Base-by-base conservation (phyloP, 495 filamentous ascomycete species). In the Tuber aestivum region DNA sequence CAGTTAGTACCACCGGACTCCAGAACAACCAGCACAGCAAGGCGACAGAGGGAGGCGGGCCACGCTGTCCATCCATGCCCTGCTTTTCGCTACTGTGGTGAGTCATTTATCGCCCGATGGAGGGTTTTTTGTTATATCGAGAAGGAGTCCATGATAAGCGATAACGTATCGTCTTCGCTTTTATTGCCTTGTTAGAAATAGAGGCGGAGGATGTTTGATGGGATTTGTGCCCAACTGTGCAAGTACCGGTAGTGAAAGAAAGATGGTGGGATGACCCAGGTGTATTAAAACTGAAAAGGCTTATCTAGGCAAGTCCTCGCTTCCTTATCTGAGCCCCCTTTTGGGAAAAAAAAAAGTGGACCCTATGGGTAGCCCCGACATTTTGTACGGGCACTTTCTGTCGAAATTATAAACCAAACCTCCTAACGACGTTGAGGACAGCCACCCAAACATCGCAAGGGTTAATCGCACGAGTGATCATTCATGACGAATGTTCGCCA, bases 11-110 rank as follows among this genome's bases (percentile, higher is more conserved):
- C 56, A 65, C 27, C 56, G 32, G 14, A 35, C 27, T 18, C 27
- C 32, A 65, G 56, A 35, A 65, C 27, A 65, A 65, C 56, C 56
- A 65, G 56, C 27, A 65, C 56, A 35, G 56, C 56, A 65, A 65
- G 14, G 27, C 27, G n/a, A 35, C 1, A 65, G 32, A 65, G 56
- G 27, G 56, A 65, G 27, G 27, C n/a, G 56, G 56, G 56, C 56
- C 27, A 65, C 56, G 56, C 56, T 65, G 56, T 65, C 56, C 56
- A 65, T 4, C 56, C 56, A 35, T 65, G 27, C 3, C 56, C 27
- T 7, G 27, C 12, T 35, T 65, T 14, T 65, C 35, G 27, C 56
- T 65, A 18, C 27, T 35, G 27, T 65, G 27, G 32, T 65, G 56
- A 65, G 56, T 35, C 56, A 65, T 65, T 65, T 65, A 65, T 65